These are phyloP conservation scores for Candida coleopterorum DNA, from an alignment of 805 yeast genomes.

Conservation along the genomic window DNA sequence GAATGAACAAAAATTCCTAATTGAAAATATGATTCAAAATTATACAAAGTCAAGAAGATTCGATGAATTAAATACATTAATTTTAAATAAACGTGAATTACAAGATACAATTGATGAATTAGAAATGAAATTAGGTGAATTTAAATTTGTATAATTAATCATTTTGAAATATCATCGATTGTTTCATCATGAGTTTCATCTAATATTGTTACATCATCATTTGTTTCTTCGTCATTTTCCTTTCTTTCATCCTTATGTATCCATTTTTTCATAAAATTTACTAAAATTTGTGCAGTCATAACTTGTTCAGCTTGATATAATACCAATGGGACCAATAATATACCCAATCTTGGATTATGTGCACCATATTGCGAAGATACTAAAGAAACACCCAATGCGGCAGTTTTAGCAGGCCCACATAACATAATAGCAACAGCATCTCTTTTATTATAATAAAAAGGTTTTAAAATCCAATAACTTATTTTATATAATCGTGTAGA, in stretches of 20 bases:
- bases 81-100: slow-evolving; percentile 55
- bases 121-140: slow-evolving; percentile 52
- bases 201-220: slow-evolving; percentile 7
- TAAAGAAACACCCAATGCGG: slow-evolving; percentile 84
- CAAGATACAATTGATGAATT: slow-evolving; percentile 42
- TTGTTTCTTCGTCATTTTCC: slow-evolving; percentile 11
- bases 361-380: slow-evolving; percentile 77
- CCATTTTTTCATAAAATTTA: slow-evolving; percentile 68
- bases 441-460: slow-evolving; percentile 63
- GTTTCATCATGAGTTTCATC: neutral
- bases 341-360: slow-evolving; percentile 57
- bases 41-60: slow-evolving; percentile 66
- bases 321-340: slow-evolving; percentile 74
- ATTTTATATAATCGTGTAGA: slow-evolving; percentile 42
- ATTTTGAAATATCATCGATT: neutral
- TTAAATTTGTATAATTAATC: slow-evolving; percentile 21
- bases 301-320: slow-evolving; percentile 87
- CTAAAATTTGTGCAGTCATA: slow-evolving; percentile 69
- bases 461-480: slow-evolving; percentile 44
- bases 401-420: slow-evolving; percentile 92
- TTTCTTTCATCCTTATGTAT: slow-evolving; percentile 35
- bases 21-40: slow-evolving; percentile 57
- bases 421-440: slow-evolving; percentile 79
- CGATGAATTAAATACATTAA: slow-evolving; percentile 66
- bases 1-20: slow-evolving; percentile 75